Percentiles rank a stretch among this genome's conserved stretches.
These are phyloP conservation scores for Lentinula detonsa DNA, from an alignment of 768 basidiomycete species.

Conservation along the genomic window DNA sequence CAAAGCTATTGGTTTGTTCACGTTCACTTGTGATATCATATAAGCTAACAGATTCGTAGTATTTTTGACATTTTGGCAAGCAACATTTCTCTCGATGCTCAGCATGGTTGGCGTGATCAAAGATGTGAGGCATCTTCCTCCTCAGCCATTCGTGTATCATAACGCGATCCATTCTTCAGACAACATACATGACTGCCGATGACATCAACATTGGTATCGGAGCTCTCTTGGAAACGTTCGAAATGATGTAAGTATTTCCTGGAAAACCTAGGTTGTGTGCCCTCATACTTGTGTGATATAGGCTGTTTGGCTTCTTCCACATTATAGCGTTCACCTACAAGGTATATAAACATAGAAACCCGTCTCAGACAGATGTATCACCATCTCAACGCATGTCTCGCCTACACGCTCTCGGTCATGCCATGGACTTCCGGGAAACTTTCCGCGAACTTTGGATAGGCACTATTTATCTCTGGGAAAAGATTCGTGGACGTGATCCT, in stretches of 20 bases:
- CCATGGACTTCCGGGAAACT: conserved; percentile 66
- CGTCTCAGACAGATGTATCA: conserved; percentile 20
- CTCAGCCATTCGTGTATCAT: neutral
- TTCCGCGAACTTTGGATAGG: conserved; percentile 56
- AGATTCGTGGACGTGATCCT: conserved; percentile 50
- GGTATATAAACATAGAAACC: conserved; percentile 39
- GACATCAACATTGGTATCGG: conserved; percentile 70
- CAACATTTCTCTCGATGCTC: conserved; percentile 51
- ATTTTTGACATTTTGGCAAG: conserved; percentile 77
- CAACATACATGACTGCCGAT: conserved; percentile 64
- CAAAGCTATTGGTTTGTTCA: conserved; percentile 59
- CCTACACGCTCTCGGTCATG: conserved; percentile 52
- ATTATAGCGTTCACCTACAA: conserved; percentile 69
- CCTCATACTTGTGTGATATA: conserved; percentile 17
- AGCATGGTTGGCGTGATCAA: conserved; percentile 56
- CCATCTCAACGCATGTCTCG: conserved; percentile 41
- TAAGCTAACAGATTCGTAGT: conserved; percentile 26
- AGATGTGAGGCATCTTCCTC: conserved; percentile 33
- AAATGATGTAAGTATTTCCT: conserved; percentile 56
- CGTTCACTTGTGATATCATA: neutral
- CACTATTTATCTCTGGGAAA: conserved; percentile 50
- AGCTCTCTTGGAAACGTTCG: conserved; percentile 63
- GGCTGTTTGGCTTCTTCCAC: conserved; percentile 65
- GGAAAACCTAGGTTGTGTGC: neutral
- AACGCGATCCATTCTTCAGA: conserved; percentile 24